These are phyloP conservation scores for Geotrichum carabidarum DNA, from an alignment of 1,139 yeast species.

Conservation along the genomic window DNA sequence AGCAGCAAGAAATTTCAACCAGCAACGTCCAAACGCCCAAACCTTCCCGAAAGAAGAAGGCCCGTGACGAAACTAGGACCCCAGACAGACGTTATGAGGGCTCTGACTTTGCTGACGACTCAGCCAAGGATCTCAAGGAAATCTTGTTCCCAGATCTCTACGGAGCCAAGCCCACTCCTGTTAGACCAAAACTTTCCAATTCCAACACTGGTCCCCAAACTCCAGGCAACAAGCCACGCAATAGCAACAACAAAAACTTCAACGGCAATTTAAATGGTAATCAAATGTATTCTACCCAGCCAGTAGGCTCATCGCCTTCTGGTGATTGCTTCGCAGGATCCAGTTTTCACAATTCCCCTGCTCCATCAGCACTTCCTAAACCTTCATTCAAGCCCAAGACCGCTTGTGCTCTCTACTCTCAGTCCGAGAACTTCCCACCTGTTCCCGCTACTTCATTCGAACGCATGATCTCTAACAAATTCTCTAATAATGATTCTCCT, in stretches of 20 bases:
- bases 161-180: slow-evolving; percentile 12
- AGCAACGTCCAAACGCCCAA: slow-evolving; percentile 2
- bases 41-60: not conserved
- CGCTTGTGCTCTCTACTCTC: slow-evolving; percentile 11
- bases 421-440: not conserved
- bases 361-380: slow-evolving; percentile 42
- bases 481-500: not conserved
- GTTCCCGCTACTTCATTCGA: not conserved
- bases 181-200: not conserved
- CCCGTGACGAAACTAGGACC: slow-evolving; percentile 3
- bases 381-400: slow-evolving; percentile 32
- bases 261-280: not conserved
- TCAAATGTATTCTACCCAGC: slow-evolving; percentile 5
- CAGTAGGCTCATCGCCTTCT: slow-evolving; percentile 16
- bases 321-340: slow-evolving; percentile 39
- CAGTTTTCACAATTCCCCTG: slow-evolving; percentile 43
- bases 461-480: not conserved
- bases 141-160: slow-evolving; percentile 29
- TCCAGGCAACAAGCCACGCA: not conserved
- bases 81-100: slow-evolving; percentile 1
- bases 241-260: not conserved
- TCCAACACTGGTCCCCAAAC: not conserved
- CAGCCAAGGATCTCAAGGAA: slow-evolving; percentile 24
- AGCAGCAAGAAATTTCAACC: slow-evolving; percentile 2
- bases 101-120: slow-evolving; percentile 7